phyloP scores from a whole-genome alignment of 108 stramenopile species.

The Fragilaria radians region DNA sequence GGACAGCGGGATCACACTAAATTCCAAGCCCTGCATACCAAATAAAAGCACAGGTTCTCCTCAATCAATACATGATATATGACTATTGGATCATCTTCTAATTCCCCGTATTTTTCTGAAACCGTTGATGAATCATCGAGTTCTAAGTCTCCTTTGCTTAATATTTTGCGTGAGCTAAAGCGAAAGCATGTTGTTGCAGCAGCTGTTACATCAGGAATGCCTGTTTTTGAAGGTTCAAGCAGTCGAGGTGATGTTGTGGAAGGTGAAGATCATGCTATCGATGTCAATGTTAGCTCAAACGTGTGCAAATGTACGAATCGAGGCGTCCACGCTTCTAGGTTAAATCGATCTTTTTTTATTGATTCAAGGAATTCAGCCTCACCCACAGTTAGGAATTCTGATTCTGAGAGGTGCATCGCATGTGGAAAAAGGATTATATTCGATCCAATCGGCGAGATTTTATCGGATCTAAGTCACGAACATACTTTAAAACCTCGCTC shows the following conservation, averaged over 20 bases:
- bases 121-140: background rate
- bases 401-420: background rate
- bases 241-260: background rate
- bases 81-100: background rate
- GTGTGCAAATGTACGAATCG: background rate
- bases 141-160: slow-evolving; percentile 19
- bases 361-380: background rate
- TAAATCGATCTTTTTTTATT: background rate
- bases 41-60: no score
- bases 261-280: background rate
- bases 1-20: no score
- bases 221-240: background rate
- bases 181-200: slow-evolving; percentile 43
- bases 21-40: no score
- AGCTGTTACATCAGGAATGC: slow-evolving; percentile 26
- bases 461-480: background rate
- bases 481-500: background rate
- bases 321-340: background rate
- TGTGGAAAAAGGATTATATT: background rate
- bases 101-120: background rate
- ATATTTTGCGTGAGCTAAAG: slow-evolving; percentile 31
- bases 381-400: background rate
- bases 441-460: background rate
- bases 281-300: background rate
- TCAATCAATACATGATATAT: no score